phyloP scores from a whole-genome alignment of 2,329 filamentous ascomycete genomes.

The Colletotrichum paranaense region DNA sequence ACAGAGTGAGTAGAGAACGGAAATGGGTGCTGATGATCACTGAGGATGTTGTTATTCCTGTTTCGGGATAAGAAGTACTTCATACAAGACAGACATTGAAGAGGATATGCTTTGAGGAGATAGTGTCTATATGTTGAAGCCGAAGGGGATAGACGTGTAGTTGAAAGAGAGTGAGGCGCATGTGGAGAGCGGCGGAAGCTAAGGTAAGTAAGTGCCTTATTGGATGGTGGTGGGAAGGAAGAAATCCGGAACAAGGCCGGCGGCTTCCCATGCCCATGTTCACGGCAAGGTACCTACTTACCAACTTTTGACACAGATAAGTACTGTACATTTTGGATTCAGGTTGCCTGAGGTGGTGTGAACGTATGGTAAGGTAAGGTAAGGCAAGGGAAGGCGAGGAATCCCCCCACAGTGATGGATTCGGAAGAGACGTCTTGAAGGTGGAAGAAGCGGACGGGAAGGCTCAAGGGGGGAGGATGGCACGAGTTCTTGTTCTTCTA shows the following conservation, averaged over 20 bases:
- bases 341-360: not conserved
- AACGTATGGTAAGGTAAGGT: not conserved
- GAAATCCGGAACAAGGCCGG: not conserved
- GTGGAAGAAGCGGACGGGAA: not conserved
- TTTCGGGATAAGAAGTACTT: not conserved
- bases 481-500: not conserved
- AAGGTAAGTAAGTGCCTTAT: not conserved
- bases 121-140: not conserved
- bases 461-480: not conserved
- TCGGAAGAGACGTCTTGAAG: not conserved
- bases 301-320: not conserved
- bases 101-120: too few relatives aligned
- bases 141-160: not conserved
- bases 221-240: not conserved
- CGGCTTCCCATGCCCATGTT: not conserved
- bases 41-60: not conserved
- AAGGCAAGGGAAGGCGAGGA: too few relatives aligned
- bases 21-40: not conserved
- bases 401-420: not conserved
- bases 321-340: not conserved
- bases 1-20: not conserved
- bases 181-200: conserved; percentile 23
- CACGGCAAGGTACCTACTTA: not conserved
- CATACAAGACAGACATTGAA: not conserved
- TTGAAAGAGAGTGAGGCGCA: conserved; percentile 8